These are phyloP conservation scores for Filobasidium wieringae DNA, from an alignment of 768 basidiomycete genomes.

Conservation along the genomic window DNA sequence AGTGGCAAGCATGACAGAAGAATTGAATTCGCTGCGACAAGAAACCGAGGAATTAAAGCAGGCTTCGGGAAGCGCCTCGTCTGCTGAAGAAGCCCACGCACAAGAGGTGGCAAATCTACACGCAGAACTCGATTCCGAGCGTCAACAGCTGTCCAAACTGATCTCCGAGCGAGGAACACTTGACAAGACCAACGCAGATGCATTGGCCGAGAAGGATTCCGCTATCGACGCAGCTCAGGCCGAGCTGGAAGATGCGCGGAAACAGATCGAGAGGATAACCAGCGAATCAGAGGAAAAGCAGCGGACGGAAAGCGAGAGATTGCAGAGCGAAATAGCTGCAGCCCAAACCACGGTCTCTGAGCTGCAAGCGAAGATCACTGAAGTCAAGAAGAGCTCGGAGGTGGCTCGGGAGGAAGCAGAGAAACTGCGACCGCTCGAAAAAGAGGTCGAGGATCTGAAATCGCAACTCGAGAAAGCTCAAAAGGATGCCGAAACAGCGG, in stretches of 20 bases:
- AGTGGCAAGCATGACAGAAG: constrained; percentile 9
- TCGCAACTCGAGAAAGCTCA: constrained; percentile 10
- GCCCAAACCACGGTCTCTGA: not conserved
- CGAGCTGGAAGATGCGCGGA: constrained; percentile 10
- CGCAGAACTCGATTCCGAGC: not conserved
- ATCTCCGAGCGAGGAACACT: constrained; percentile 78
- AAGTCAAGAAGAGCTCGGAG: not conserved
- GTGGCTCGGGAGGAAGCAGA: not conserved
- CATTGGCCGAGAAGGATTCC: not conserved
- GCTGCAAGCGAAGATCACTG: not conserved
- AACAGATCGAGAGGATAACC: constrained; percentile 7
- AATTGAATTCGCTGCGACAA: constrained; percentile 1
- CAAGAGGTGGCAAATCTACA: not conserved
- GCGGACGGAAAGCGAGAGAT: not conserved
- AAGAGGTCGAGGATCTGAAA: not conserved
- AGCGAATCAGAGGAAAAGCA: constrained; percentile 11
- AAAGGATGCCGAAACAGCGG: not conserved
- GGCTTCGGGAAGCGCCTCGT: not conserved
- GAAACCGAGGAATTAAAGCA: constrained; percentile 18
- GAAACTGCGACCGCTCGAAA: not conserved
- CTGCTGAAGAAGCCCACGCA: not conserved
- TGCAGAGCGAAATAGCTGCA: not conserved
- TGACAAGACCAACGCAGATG: constrained; percentile 50
- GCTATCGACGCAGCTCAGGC: constrained; percentile 4
- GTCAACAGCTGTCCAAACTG: constrained; percentile 42